These are phyloP conservation scores for Prunus dulcis DNA, from an alignment of 306 rosid genomes.

Conservation along the genomic window DNA sequence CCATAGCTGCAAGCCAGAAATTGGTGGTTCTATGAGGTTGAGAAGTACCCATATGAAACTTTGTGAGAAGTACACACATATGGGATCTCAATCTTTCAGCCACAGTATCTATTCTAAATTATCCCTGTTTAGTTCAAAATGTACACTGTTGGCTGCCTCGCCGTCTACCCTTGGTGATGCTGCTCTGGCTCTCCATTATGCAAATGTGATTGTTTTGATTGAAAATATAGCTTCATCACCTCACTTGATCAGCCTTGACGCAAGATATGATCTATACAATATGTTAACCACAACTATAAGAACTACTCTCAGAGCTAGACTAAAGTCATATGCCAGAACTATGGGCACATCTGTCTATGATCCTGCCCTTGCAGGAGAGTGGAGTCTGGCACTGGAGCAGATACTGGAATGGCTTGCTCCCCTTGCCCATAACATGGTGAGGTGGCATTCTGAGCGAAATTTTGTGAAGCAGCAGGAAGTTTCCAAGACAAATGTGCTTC, in stretches of 20 bases:
- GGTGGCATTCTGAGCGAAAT: conserved; percentile 73
- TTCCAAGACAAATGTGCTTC: conserved; percentile 43
- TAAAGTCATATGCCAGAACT: conserved; percentile 41
- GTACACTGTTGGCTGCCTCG: conserved; percentile 32
- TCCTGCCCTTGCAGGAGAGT: conserved; percentile 45
- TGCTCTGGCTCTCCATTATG: conserved; percentile 72
- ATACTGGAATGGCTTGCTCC: conserved; percentile 79
- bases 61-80: conserved; percentile 22
- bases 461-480: conserved; percentile 53
- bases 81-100: conserved; percentile 23
- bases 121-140: conserved; percentile 35
- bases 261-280: conserved; percentile 54
- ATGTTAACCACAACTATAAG: conserved; percentile 59
- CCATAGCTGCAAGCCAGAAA: conserved; percentile 37
- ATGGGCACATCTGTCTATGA: conserved; percentile 30
- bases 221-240: conserved; percentile 58
- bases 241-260: conserved; percentile 37
- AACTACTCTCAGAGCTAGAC: conserved; percentile 48
- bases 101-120: conserved; percentile 43
- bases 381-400: conserved; percentile 35
- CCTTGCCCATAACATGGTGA: conserved; percentile 67
- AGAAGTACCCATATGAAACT: conserved; percentile 25
- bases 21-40: conserved; percentile 53
- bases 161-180: conserved; percentile 65
- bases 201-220: conserved; percentile 53